Evolutionary conservation across 164 flowering plant species (phyloP).

Genomic region (Annona squamosa): DNA sequence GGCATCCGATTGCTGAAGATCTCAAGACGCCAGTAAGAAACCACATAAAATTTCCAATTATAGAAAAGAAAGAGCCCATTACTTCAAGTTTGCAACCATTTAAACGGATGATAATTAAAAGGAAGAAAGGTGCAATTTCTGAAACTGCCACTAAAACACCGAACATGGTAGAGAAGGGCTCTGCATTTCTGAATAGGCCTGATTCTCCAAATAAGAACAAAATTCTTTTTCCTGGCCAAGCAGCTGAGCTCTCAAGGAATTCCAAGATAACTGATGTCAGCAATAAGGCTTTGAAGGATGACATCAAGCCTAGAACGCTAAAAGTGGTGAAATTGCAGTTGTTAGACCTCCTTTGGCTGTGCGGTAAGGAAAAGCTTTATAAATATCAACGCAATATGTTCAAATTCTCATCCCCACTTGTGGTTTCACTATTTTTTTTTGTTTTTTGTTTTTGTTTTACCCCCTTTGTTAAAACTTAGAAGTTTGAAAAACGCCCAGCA

Average conservation of each 20-base stretch:
- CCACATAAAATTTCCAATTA: constrained; percentile 46
- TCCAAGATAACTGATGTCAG: constrained; percentile 12
- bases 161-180: constrained; percentile 3
- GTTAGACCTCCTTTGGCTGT: too few species aligned
- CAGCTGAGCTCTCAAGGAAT: constrained; percentile 15
- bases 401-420: too few species aligned
- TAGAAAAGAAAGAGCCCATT: constrained; percentile 16
- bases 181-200: constrained; percentile 8
- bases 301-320: constrained; percentile 7
- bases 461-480: too few species aligned
- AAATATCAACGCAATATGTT: too few species aligned
- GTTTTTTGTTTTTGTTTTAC: too few species aligned
- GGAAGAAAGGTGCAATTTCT: constrained; percentile 17
- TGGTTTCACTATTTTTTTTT: too few species aligned
- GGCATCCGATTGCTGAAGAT: constrained; percentile 41
- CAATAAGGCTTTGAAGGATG: constrained; percentile 12
- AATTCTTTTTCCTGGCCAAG: constrained; percentile 6
- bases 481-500: too few species aligned
- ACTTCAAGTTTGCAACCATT: constrained; percentile 8
- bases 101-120: constrained; percentile 13
- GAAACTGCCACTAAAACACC: constrained; percentile 15
- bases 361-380: too few species aligned
- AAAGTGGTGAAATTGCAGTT: constrained; percentile 6
- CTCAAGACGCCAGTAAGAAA: constrained; percentile 49
- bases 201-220: constrained; percentile 8